Conservation (phyloP, 208 protist species). For the Lotmaria passim region DNA sequence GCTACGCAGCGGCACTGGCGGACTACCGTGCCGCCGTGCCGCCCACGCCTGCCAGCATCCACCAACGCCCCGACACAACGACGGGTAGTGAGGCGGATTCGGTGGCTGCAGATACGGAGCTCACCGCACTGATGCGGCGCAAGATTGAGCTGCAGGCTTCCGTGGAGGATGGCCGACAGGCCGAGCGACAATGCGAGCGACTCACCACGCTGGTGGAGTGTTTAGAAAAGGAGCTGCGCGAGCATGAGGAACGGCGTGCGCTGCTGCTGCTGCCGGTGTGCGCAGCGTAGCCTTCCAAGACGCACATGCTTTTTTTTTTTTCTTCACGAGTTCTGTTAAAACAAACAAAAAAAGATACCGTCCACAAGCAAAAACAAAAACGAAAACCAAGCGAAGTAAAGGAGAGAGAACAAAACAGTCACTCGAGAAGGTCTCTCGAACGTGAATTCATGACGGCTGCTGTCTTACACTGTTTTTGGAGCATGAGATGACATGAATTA, state of each 20-base stretch:
- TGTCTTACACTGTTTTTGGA: too few species aligned
- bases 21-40: slow-evolving; percentile 12
- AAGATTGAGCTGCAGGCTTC: slow-evolving; percentile 41
- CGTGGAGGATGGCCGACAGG: slow-evolving; percentile 32
- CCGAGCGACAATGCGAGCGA: slow-evolving; percentile 54
- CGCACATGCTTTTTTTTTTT: not conserved
- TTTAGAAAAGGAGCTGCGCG: slow-evolving; percentile 14
- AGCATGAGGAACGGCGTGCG: slow-evolving; percentile 14
- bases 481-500: too few species aligned
- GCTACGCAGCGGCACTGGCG: slow-evolving; percentile 32
- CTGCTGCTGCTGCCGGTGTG: slow-evolving; percentile 2
- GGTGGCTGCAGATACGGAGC: slow-evolving; percentile 15
- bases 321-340: not conserved
- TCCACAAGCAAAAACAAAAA: too few species aligned
- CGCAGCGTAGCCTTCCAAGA: too few species aligned
- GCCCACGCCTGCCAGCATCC: not conserved
- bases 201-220: slow-evolving; percentile 44
- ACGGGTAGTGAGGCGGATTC: not conserved
- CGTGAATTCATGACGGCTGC: too few species aligned
- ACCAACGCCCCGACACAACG: not conserved
- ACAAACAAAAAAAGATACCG: too few species aligned
- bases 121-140: slow-evolving; percentile 23
- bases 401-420: too few species aligned
- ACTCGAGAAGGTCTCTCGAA: too few species aligned
- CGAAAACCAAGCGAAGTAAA: too few species aligned